Base-by-base conservation (phyloP, 176 grass and related monocot genomes). In the Oryza officinalis region DNA sequence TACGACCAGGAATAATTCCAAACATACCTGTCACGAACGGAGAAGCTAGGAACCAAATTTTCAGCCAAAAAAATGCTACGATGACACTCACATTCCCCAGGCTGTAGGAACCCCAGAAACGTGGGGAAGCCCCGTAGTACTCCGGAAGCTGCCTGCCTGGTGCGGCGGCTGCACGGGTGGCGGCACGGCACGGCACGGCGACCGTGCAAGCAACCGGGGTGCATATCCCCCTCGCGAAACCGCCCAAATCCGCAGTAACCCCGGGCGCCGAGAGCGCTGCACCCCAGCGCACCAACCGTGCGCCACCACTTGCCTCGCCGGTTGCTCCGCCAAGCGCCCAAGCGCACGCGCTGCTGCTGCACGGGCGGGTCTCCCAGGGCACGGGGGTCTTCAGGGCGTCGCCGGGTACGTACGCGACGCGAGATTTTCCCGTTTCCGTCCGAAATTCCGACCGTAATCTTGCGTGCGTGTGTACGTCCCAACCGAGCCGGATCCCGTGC, bases 151-250 rank as follows among this genome's bases (percentile, higher is more conserved):
- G 75, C 75, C 8, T 91, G 61, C 75, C 45, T 17, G 74, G 32
- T 8, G 67, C 31, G 6, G 8, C 49, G 0, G 3, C 57, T 61
- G 57, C 57, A 25, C 22, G 57, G 57, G n/a, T 30, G 57, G 22
- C 10, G 26, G 77, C 65, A 40, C 38, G 6, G 77, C 65, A 40
- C 57, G 6, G 69, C 81, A 72, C 60, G 27, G 28, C 33, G 82
- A 37, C 27, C 83, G 44, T 27, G 65, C 76, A 59, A 50, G 47
- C 47, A 11, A 50, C 11, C 14, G 47, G 15, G 46, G 47, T 54
- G 64, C 78, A 71, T 79, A 77, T 94, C 86, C 86, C 86, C 45
- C 80, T 70, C 47, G 13, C 25, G 2, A 40, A 26, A 23, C 92
- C 77, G 86, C 67, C 80, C 89, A 76, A 91, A 89, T 86, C 76